Percentiles rank a stretch among this genome's conserved stretches.
These are phyloP conservation scores for Sicyos edulis DNA, from an alignment of 306 rosid species.

Conservation along the genomic window DNA sequence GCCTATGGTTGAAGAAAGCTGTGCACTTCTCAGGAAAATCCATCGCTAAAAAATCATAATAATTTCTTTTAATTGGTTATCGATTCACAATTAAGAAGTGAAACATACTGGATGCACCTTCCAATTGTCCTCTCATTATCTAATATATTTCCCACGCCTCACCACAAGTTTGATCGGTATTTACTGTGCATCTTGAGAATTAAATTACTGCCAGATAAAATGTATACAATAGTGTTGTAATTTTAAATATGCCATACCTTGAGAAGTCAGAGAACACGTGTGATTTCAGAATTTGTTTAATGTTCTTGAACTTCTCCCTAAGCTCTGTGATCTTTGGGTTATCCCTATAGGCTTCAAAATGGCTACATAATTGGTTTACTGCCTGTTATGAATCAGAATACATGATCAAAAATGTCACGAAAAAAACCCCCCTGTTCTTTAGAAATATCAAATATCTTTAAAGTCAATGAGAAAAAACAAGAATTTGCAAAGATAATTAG, in stretches of 20 bases:
- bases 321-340: slow-evolving; percentile 94
- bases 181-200: not conserved
- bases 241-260: slow-evolving; percentile 44
- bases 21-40: not conserved
- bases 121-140: not conserved
- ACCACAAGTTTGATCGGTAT: slow-evolving; percentile 5
- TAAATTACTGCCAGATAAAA: not conserved
- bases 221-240: not conserved
- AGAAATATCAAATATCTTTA: not conserved
- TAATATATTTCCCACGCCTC: not conserved
- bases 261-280: slow-evolving; percentile 94
- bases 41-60: not conserved
- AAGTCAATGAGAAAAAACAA: not conserved
- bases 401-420: slow-evolving; percentile 10
- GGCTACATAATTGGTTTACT: slow-evolving; percentile 93
- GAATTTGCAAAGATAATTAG: not conserved
- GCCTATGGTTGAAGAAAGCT: not conserved
- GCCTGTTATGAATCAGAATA: slow-evolving; percentile 55
- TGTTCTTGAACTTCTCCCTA: slow-evolving; percentile 94
- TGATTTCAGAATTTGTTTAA: slow-evolving; percentile 97
- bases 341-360: slow-evolving; percentile 97
- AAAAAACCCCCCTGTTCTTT: not conserved
- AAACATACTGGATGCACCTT: slow-evolving; percentile 3
- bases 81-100: not conserved
- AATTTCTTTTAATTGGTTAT: not conserved